Evolutionary conservation across 495 filamentous ascomycete genomes (phyloP), one percentile per base, ranked within the genome.

Genomic region (Penicillium dipodomyicola): DNA sequence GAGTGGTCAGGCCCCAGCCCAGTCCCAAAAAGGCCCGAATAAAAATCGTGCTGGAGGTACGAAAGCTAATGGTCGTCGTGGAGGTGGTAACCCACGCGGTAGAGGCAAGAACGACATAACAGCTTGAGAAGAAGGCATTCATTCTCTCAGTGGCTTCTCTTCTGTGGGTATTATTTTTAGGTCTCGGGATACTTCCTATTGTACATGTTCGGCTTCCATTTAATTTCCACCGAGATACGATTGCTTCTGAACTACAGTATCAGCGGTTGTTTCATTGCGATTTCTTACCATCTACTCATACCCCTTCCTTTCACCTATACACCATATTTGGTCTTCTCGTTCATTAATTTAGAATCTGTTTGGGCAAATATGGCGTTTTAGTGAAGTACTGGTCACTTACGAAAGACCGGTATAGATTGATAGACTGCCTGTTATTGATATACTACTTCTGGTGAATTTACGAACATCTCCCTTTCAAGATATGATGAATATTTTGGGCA

Each of bases 61-160:
- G 29, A 55, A 50, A 5, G 54, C 51, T n/a, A 62, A 58, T 53
- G 2, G 52, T 25, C 59, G 66, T 4, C 66, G 65, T 41, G 60
- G 65, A 19, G 65, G 66, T 14, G 48, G 48, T 0, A 30, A 32
- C 2, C 54, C 55, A 22, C 61, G 66, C 14, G 54, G 64, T 14
- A 59, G 46, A 10, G 64, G 58, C 2, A 59, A 43, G 37, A 58
- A 64, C 44, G 11, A 39, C 1, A 27, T 22, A 59, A 42, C 14
- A 37, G 6, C 12, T 15, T 35, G 12, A 35, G 33, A 35, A 35
- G 33, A 35, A 15, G 12, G 33, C 14, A n/a, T 37, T 17, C n/a
- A 37, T 39, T n/a, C 35, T 39, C 35, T 39, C 35, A 39, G 6
- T 17, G 35, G 15, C 15, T 17, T 17, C 1, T 39, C 35, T 39